phyloP scores from a whole-genome alignment of 148 eudicot genomes.

The Fagopyrum esculentum region DNA sequence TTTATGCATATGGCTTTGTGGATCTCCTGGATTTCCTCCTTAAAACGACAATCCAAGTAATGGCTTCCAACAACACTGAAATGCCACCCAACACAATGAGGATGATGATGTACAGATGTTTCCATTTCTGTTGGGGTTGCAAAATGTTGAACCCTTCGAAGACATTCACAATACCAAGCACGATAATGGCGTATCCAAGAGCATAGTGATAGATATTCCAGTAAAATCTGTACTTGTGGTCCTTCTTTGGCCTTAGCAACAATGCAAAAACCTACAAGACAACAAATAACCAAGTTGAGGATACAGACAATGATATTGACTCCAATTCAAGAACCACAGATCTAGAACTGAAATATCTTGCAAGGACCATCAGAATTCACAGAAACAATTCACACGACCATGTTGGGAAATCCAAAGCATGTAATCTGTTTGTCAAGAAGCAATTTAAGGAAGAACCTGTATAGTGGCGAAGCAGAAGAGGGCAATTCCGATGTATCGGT shows the following conservation, averaged over 20 bases:
- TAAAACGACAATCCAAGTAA: constrained; percentile 66
- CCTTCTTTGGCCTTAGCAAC: constrained; percentile 77
- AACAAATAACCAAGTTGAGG: constrained; percentile 3
- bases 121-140: constrained; percentile 73
- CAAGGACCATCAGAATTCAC: not conserved
- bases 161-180: constrained; percentile 74
- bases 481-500: constrained; percentile 75
- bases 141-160: constrained; percentile 83
- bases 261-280: constrained; percentile 60
- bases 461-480: constrained; percentile 84
- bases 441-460: constrained; percentile 42
- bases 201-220: constrained; percentile 88
- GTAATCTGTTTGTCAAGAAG: not conserved
- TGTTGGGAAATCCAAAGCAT: too few species aligned
- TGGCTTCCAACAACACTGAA: constrained; percentile 52
- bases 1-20: constrained; percentile 64
- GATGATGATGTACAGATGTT: constrained; percentile 40
- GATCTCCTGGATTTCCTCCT: constrained; percentile 51
- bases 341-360: not conserved
- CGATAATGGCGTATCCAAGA: constrained; percentile 60
- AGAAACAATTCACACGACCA: too few species aligned
- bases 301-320: not conserved
- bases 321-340: constrained; percentile 6
- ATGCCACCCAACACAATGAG: constrained; percentile 50
- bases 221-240: constrained; percentile 72